phyloP scores from a whole-genome alignment of 2,329 filamentous ascomycete genomes.

The Venturia pyrina region DNA sequence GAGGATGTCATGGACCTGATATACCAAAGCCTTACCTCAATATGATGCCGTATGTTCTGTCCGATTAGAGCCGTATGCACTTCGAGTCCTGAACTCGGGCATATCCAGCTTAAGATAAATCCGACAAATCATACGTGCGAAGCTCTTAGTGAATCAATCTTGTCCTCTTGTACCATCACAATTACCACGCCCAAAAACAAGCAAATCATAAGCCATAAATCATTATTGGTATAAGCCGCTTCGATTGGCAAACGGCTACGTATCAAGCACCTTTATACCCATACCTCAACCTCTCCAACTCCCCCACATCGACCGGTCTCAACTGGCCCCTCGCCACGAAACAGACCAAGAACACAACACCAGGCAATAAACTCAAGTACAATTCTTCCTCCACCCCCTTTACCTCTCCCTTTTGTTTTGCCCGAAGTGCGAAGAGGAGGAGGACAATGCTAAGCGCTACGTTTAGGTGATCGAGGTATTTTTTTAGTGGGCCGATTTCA shows the following conservation, averaged over 20 bases:
- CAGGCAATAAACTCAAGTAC: constrained; percentile 14
- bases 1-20: no score
- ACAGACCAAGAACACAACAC: constrained; percentile 50
- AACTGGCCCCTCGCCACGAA: constrained; percentile 56
- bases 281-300: constrained; percentile 53
- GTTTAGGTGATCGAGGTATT: constrained; percentile 10
- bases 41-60: no score
- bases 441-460: constrained; percentile 3
- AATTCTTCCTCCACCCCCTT: constrained; percentile 29
- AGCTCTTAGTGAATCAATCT: no score
- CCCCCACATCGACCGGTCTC: constrained; percentile 58
- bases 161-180: no score
- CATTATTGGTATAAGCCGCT: no score
- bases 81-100: no score
- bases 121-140: no score
- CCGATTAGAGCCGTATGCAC: no score
- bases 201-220: no score
- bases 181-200: no score
- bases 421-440: neutral
- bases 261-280: constrained; percentile 54
- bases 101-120: no score
- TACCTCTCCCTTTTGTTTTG: constrained; percentile 15
- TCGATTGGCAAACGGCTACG: neutral
- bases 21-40: no score
- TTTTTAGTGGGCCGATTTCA: neutral